Conservation (phyloP, 306 rosid genomes). For the Cyamopsis tetragonoloba region DNA sequence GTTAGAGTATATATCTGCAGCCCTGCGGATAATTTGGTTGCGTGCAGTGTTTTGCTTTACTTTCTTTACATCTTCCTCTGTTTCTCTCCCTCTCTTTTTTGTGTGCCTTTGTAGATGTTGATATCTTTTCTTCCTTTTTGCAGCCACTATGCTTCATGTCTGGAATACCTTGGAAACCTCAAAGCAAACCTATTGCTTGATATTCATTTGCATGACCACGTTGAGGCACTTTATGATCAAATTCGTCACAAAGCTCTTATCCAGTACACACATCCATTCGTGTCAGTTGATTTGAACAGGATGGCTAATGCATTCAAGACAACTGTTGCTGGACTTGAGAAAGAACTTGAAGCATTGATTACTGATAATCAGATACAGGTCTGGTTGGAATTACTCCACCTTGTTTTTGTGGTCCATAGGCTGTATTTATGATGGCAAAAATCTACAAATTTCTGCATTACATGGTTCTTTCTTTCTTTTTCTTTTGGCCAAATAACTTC, state of each 20-base stretch:
- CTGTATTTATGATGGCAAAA: not conserved
- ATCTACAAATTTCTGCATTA: not conserved
- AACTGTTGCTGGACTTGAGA: conserved; percentile 78
- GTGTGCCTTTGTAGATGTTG: not conserved
- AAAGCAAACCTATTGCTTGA: conserved; percentile 80
- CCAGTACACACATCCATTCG: conserved; percentile 93
- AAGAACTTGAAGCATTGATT: conserved; percentile 97
- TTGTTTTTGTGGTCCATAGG: conserved; percentile 4
- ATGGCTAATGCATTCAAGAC: conserved; percentile 99
- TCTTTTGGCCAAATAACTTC: not conserved
- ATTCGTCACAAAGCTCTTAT: conserved; percentile 96
- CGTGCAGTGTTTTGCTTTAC: not conserved
- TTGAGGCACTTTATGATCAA: conserved; percentile 85
- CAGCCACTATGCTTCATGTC: conserved; percentile 96
- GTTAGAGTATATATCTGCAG: too few species aligned
- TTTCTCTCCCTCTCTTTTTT: not conserved
- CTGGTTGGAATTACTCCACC: conserved; percentile 23
- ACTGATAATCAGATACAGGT: conserved; percentile 97
- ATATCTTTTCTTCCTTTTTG: conserved; percentile 30
- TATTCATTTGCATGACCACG: conserved; percentile 92
- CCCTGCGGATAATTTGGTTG: not conserved
- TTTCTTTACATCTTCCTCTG: not conserved
- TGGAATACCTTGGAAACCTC: conserved; percentile 94
- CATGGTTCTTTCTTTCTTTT: conserved; percentile 1
- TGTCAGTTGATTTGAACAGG: conserved; percentile 81